Evolutionary conservation across 2,329 filamentous ascomycete genomes (phyloP).

Genomic region (Phialophora tarda): DNA sequence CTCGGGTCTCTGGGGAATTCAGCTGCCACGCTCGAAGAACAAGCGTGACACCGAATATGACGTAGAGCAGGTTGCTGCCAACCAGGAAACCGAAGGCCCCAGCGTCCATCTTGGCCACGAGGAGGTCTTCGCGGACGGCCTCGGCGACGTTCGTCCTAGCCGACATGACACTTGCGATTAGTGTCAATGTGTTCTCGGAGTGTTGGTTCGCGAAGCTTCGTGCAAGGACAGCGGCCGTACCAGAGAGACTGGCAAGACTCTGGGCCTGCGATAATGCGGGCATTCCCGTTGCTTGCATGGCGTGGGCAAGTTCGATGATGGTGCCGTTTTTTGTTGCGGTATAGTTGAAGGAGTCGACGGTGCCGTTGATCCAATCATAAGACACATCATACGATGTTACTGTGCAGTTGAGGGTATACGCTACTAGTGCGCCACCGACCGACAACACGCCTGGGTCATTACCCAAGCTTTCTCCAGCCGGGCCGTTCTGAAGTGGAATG

Average conservation of each 20-base stretch:
- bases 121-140: neutral
- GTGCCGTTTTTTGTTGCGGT: slow-evolving; percentile 21
- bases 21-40: slow-evolving; percentile 13
- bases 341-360: slow-evolving; percentile 6
- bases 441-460: slow-evolving; percentile 1
- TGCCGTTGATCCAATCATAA: slow-evolving; percentile 16
- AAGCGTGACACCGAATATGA: slow-evolving; percentile 17
- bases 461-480: slow-evolving; percentile 5
- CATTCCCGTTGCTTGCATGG: slow-evolving; percentile 20
- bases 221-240: neutral
- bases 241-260: slow-evolving; percentile 14
- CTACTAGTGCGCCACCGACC: slow-evolving; percentile 6
- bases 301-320: slow-evolving; percentile 19
- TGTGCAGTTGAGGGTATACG: slow-evolving; percentile 21
- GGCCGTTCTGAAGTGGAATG: slow-evolving; percentile 14
- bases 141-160: neutral
- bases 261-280: slow-evolving; percentile 9
- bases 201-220: neutral
- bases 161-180: neutral
- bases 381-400: slow-evolving; percentile 18
- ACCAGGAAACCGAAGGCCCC: slow-evolving; percentile 12
- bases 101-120: slow-evolving; percentile 10
- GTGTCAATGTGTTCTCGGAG: neutral
- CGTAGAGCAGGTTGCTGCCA: slow-evolving; percentile 9
- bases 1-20: slow-evolving; percentile 9